Base-by-base conservation (phyloP, 441 rosid genomes). In the Pelargonium cotyledonis region DNA sequence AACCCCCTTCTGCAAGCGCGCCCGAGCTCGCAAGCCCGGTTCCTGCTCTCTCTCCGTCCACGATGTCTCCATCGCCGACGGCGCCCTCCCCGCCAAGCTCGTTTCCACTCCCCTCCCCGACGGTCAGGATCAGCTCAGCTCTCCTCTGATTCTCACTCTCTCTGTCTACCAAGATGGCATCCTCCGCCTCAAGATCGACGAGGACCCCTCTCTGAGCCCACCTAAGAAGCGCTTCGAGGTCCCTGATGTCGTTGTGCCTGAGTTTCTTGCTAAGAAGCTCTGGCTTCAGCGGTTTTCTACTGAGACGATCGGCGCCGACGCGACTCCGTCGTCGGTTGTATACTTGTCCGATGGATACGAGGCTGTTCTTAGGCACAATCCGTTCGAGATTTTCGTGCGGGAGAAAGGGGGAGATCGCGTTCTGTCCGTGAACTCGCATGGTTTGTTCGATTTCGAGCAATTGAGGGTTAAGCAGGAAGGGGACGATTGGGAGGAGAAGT, bases 1-100 rank as follows among this genome's bases (percentile, higher is more conserved):
- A 73, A 89, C 96, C 65, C 99, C 99, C 2, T 95, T 95, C 80
- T 95, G 99, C 89, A 90, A 90, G 79, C 95, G 90, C 35, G 92
- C 91, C 76, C 90, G 99, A 69, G 78, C 85, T 26, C 93, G 93
- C 31, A 67, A 79, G 18, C 95, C 98, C 51, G 96, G 93, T 9
- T 65, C 84, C 64, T 88, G 77, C 78, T 70, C 85, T 63, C 70
- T 87, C 5, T 51, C 75, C 71, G 94, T 81, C 64, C 51, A 75
- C 41, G 79, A 88, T 29, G 89, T 92, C 68, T 44, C 85, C 74
- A 68, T 95, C 71, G 74, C 87, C 70, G 86, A 85, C 4, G 99
- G 99, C 14, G 88, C 84, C 76, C 83, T 95, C 40, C 81, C 84
- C 12, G 99, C 98, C 63, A 88, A 81, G 77, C 90, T 95, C 15